phyloP scores from a whole-genome alignment of 2,329 filamentous ascomycete species.

The Fusarium mundagurra region DNA sequence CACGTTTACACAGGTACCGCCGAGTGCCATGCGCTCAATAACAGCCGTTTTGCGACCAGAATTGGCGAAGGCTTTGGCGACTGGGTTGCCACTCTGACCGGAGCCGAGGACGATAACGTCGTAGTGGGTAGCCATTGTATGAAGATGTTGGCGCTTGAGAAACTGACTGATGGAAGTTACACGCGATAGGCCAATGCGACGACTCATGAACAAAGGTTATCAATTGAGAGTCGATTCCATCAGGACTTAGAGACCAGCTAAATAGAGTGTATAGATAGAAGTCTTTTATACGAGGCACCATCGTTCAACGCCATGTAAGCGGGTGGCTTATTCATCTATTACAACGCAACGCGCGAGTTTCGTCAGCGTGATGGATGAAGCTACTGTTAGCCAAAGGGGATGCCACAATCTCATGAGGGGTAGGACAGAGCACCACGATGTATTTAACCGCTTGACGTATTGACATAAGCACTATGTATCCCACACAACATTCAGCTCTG shows the following conservation, averaged over 20 bases:
- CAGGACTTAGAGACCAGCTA: not conserved
- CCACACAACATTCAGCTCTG: not conserved
- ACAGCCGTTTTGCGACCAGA: conserved; percentile 57
- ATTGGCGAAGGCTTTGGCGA: conserved; percentile 58
- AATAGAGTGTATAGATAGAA: not conserved
- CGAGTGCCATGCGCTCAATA: conserved; percentile 59
- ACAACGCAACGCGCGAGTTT: conserved; percentile 13
- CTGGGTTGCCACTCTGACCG: conserved; percentile 61
- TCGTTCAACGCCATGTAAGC: conserved; percentile 15
- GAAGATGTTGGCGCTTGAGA: not conserved
- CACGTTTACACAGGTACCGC: conserved; percentile 65
- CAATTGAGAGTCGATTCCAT: not conserved
- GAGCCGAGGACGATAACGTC: conserved; percentile 60
- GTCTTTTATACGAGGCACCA: not conserved
- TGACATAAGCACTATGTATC: conserved; percentile 2
- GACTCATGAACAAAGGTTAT: conserved; percentile 16
- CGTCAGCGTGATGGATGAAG: conserved; percentile 36
- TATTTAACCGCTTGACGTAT: conserved; percentile 11
- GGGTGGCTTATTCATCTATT: conserved; percentile 29
- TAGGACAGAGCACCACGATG: conserved; percentile 14
- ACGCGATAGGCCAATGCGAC: not conserved
- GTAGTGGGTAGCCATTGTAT: conserved; percentile 38
- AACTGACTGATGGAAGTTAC: not conserved
- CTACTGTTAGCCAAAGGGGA: not conserved
- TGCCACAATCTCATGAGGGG: conserved; percentile 35